phyloP scores from a whole-genome alignment of 148 eudicot species.

The Amaranthus hypochondriacus region DNA sequence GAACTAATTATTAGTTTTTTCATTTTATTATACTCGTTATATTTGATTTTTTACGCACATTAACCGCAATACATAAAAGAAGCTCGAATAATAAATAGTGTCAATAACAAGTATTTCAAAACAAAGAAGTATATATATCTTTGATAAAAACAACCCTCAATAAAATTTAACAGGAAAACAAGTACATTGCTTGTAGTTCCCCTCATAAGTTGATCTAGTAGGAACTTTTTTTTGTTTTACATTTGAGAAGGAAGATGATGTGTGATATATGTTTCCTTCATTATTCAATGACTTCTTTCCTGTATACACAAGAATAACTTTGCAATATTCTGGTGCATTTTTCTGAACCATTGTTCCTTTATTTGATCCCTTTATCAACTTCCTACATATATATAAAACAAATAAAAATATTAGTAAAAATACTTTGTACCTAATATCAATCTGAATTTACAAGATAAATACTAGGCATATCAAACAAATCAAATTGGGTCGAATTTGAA shows the following conservation, averaged over 20 bases:
- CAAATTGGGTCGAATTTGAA: too few relatives aligned
- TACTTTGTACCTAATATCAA: too few relatives aligned
- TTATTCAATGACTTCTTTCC: conserved; percentile 34
- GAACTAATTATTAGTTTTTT: too few relatives aligned
- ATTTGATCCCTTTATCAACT: conserved; percentile 33
- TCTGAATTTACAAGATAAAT: too few relatives aligned
- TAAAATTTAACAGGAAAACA: conserved; percentile 39
- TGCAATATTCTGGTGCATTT: conserved; percentile 50
- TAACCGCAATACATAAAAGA: too few relatives aligned
- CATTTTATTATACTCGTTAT: too few relatives aligned
- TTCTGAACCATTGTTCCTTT: conserved; percentile 45
- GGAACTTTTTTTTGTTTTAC: conserved; percentile 12
- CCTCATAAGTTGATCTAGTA: conserved; percentile 6
- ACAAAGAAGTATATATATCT: background rate
- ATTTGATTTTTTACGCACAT: too few relatives aligned
- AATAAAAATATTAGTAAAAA: background rate
- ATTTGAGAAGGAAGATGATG: conserved; percentile 19
- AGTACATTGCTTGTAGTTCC: conserved; percentile 32
- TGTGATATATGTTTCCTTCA: conserved; percentile 2
- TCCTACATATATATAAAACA: conserved; percentile 18
- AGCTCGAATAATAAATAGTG: too few relatives aligned
- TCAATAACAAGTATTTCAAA: too few relatives aligned
- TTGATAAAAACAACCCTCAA: background rate
- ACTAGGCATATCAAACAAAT: too few relatives aligned
- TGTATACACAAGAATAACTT: conserved; percentile 37